A percentile compares a stretch with the other conserved stretches of the same genome.
These are phyloP conservation scores for Apophysomyces elegans DNA, from an alignment of 371 early-diverging fungal species.

Conservation along the genomic window DNA sequence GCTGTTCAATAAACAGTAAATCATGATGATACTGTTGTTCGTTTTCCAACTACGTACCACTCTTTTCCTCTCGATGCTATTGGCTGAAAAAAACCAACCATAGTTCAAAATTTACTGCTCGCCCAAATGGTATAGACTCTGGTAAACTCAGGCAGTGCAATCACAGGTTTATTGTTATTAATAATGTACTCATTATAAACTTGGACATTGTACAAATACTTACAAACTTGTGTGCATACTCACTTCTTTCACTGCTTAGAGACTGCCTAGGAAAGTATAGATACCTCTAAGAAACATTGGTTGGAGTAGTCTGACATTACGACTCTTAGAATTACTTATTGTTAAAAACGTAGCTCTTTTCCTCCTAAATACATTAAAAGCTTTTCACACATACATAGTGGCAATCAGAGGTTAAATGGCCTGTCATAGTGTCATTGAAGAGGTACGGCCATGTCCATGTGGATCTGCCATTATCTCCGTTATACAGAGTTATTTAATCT, in stretches of 20 bases:
- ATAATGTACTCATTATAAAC: neutral
- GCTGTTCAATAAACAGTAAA: too few relatives aligned
- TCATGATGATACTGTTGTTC: slow-evolving; percentile 4
- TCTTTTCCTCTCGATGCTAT: neutral
- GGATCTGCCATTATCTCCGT: neutral
- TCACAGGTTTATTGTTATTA: neutral
- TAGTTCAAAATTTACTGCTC: neutral
- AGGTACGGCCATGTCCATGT: neutral
- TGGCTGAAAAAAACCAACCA: too few relatives aligned
- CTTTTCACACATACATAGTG: neutral
- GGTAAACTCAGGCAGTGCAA: neutral
- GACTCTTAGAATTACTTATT: neutral
- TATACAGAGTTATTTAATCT: neutral
- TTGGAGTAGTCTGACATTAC: neutral
- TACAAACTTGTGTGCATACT: neutral
- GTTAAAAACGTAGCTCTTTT: neutral
- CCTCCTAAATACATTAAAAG: neutral
- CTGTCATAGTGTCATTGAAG: neutral
- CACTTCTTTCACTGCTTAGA: neutral
- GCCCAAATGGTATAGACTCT: neutral
- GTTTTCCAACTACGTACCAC: neutral
- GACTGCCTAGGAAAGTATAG: neutral
- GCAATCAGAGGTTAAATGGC: neutral
- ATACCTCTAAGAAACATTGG: neutral
- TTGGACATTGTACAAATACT: neutral